Conservation (phyloP, 2,329 filamentous ascomycete genomes). For the Claviceps citrina region DNA sequence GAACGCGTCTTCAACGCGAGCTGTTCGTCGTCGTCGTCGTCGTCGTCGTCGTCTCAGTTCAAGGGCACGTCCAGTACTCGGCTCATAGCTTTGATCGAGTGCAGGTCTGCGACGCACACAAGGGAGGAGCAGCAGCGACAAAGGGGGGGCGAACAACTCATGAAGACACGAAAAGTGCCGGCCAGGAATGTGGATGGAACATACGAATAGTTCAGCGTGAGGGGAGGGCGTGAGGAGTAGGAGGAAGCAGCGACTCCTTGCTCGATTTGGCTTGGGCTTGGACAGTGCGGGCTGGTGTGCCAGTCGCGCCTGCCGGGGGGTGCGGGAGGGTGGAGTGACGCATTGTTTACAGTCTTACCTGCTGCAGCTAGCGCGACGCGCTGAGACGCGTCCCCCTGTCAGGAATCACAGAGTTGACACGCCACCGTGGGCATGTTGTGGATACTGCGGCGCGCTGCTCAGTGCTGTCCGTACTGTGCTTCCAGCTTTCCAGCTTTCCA, state of each 20-base stretch:
- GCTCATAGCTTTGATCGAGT: constrained; percentile 4
- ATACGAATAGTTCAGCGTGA: constrained; percentile 4
- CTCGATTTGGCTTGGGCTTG: constrained; percentile 6
- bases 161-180: constrained; percentile 1
- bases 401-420: constrained; percentile 7
- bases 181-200: constrained; percentile 6
- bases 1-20: constrained; percentile 1
- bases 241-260: constrained; percentile 4
- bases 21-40: constrained; percentile 2
- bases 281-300: constrained; percentile 6
- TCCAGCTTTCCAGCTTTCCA: too few species aligned
- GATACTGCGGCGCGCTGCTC: too few species aligned
- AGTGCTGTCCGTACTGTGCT: too few species aligned
- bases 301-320: constrained; percentile 8
- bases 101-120: constrained; percentile 1
- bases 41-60: constrained; percentile 3
- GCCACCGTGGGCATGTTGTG: too few species aligned
- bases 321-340: constrained; percentile 15
- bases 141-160: constrained; percentile 1
- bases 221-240: constrained; percentile 4
- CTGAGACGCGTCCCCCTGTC: constrained; percentile 18
- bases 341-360: constrained; percentile 23
- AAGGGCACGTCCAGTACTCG: constrained; percentile 2
- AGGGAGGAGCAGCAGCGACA: background rate
- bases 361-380: constrained; percentile 17